Evolutionary conservation across 2,329 filamentous ascomycete species (phyloP).

Genomic region (Daldinia sp.): DNA sequence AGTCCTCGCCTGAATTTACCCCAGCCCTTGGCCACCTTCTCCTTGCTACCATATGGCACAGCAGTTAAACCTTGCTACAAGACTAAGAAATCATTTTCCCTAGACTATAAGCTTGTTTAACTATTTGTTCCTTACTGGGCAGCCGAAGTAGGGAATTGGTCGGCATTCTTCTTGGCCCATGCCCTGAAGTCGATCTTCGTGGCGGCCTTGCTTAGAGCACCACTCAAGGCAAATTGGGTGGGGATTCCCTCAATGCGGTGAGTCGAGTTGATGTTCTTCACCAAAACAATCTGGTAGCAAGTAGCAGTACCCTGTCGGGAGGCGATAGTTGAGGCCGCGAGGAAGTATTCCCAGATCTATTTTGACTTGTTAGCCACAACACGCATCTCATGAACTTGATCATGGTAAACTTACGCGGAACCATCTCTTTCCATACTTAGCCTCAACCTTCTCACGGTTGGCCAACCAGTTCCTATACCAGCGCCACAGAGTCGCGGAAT

Average conservation of each 20-base stretch:
- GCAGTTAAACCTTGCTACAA: neutral
- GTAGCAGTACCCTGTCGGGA: slow-evolving; percentile 81
- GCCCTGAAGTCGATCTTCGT: slow-evolving; percentile 51
- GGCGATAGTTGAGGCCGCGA: slow-evolving; percentile 80
- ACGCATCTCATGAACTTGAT: neutral
- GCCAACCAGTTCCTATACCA: slow-evolving; percentile 99
- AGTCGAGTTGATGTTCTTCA: slow-evolving; percentile 87
- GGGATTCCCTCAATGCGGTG: slow-evolving; percentile 79
- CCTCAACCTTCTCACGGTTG: slow-evolving; percentile 91
- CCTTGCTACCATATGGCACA: neutral
- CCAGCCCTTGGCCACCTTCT: neutral
- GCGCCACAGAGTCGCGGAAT: slow-evolving; percentile 94
- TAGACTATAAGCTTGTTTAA: slow-evolving; percentile 5
- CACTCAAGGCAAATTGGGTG: slow-evolving; percentile 73
- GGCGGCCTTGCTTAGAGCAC: slow-evolving; percentile 62
- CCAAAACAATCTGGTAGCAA: slow-evolving; percentile 81
- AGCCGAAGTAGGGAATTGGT: slow-evolving; percentile 50
- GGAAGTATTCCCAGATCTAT: slow-evolving; percentile 82
- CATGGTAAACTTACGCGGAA: slow-evolving; percentile 79
- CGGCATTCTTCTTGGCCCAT: slow-evolving; percentile 53
- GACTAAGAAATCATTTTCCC: neutral
- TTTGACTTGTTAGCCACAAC: slow-evolving; percentile 30
- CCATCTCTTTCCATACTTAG: slow-evolving; percentile 96
- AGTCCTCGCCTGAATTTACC: neutral
- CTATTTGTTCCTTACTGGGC: slow-evolving; percentile 40